Base-by-base conservation (phyloP, 257 asterid genomes). In the Capsicum pubescens region DNA sequence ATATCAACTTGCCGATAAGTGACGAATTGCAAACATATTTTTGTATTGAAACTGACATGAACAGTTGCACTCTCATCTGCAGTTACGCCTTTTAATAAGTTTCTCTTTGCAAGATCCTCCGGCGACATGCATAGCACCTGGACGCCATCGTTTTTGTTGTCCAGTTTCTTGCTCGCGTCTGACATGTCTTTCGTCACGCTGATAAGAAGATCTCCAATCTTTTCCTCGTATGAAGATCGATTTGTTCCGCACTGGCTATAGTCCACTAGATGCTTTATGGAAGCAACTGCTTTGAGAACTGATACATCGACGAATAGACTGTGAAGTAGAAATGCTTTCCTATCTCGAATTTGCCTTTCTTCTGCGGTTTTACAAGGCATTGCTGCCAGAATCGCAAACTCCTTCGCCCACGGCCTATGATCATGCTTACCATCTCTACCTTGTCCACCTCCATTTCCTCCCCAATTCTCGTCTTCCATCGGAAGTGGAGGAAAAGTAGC, bases 391-490 rank as follows among this genome's bases (percentile, higher is more conserved):
- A 90, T 86, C 8, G 95, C 94, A 83, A 97, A 95, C 63, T 97
- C 94, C 17, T 91, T 90, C 5, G 97, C 97, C 99, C 99, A 97
- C 12, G 97, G 97, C 86, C 97, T 93, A 59, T 85, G 90, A 84
- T 95, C 99, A 84, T 92, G 85, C 86, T 91, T 93, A 52, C 97
- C 98, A 9, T 44, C 57, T 86, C 94, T 92, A 70, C 98, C 98
- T 72, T 90, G 97, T 79, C 99, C 99, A 68, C 99, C 99, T 71
- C 99, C 99, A 84, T 87, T 91, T 79, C 99, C 99, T 80, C 97
- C 98, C 98, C 98, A 97, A n/a, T 83, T 90, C 86, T 92, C 97
- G 87, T 97, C 98, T 91, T 97, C 99, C 15, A 89, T 52, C 9
- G 98, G 97, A 80, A 97, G 93, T 35, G 97, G 93, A 61, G 86